Evolutionary conservation across 2,329 filamentous ascomycete species (phyloP).

Genomic region (Juglanconis oblonga): DNA sequence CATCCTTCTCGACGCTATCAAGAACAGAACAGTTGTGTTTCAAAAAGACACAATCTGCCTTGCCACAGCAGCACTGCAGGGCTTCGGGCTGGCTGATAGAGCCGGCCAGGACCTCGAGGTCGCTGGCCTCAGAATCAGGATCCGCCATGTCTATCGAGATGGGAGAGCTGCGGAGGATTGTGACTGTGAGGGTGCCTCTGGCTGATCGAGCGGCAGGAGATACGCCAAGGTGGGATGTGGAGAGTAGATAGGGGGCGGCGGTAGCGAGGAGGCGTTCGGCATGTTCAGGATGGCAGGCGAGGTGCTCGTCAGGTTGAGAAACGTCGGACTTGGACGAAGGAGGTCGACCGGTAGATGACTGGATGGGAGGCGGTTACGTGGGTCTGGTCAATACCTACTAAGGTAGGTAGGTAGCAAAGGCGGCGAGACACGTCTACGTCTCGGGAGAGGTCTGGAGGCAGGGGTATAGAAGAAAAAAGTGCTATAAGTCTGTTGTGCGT

Average conservation of each 20-base stretch:
- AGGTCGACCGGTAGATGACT: not conserved
- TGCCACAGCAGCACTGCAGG: slow-evolving; percentile 81
- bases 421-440: not conserved
- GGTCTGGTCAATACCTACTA: not conserved
- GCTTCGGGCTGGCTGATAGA: slow-evolving; percentile 28
- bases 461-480: not conserved
- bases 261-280: slow-evolving; percentile 14
- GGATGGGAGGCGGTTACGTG: not conserved
- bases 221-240: slow-evolving; percentile 2
- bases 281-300: slow-evolving; percentile 8
- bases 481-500: not conserved
- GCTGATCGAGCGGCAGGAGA: not conserved
- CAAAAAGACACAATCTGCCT: slow-evolving; percentile 73
- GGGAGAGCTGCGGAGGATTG: not conserved
- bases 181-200: not conserved
- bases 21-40: slow-evolving; percentile 76
- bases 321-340: not conserved
- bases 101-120: slow-evolving; percentile 12
- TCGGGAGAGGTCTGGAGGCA: not conserved
- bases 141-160: slow-evolving; percentile 7
- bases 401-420: not conserved
- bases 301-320: not conserved
- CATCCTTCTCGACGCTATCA: slow-evolving; percentile 80
- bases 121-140: slow-evolving; percentile 10
- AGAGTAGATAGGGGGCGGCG: not conserved